Percentiles rank a stretch among this genome's conserved stretches.
Conservation (phyloP, 495 filamentous ascomycete species). For the Penicillium ucsense region DNA sequence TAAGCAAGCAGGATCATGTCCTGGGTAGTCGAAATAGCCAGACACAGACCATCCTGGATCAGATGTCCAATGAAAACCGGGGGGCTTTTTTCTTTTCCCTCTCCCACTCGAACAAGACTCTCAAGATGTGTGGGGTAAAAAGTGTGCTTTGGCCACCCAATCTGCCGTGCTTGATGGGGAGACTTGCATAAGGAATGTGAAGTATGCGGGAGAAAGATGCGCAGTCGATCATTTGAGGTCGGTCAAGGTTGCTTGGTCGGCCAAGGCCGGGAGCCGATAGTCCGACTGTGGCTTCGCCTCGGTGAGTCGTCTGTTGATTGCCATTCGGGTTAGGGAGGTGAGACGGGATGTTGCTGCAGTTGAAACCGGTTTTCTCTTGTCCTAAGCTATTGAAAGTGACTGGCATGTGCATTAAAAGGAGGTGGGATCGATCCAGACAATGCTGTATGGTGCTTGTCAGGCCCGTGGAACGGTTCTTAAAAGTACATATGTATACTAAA, state of each 20-base stretch:
- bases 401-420: slow-evolving; percentile 8
- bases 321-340: neutral
- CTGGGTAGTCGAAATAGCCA: too few relatives aligned
- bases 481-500: too few relatives aligned
- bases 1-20: too few relatives aligned
- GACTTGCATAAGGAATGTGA: neutral
- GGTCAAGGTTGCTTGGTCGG: slow-evolving; percentile 1
- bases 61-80: too few relatives aligned
- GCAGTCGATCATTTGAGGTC: neutral
- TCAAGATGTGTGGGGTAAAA: neutral
- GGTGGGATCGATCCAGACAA: too few relatives aligned
- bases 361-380: neutral
- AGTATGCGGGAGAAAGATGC: slow-evolving; percentile 1
- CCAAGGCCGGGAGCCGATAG: neutral
- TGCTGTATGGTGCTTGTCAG: too few relatives aligned
- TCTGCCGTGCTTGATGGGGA: neutral
- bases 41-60: too few relatives aligned
- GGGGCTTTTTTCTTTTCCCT: too few relatives aligned
- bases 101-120: neutral
- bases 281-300: neutral
- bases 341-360: slow-evolving; percentile 9
- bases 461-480: too few relatives aligned
- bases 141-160: neutral
- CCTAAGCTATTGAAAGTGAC: slow-evolving; percentile 1
- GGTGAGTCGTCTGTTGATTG: neutral